These are phyloP conservation scores for Epithele typhae DNA, from an alignment of 768 basidiomycete genomes.

Conservation along the genomic window DNA sequence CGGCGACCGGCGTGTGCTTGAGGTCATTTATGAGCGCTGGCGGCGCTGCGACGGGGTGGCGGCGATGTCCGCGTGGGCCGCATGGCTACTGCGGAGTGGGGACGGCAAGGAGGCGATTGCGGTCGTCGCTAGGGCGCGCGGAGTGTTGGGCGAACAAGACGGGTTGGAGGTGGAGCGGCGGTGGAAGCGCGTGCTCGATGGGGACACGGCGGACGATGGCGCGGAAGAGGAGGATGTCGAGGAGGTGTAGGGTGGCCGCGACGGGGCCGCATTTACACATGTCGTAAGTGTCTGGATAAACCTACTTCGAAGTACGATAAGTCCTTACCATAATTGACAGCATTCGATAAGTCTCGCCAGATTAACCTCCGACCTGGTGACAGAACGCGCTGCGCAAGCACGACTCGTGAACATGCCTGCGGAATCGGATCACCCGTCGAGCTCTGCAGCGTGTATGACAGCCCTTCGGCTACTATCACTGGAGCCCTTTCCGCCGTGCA, in stretches of 20 bases:
- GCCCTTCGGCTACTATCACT: no score
- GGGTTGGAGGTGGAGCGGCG: slow-evolving; percentile 31
- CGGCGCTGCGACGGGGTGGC: slow-evolving; percentile 31
- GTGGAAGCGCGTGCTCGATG: slow-evolving; percentile 28
- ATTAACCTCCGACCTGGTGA: no score
- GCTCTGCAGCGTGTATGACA: no score
- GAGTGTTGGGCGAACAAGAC: slow-evolving; percentile 23
- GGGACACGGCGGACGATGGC: neutral
- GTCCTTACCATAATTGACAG: no score
- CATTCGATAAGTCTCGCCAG: no score
- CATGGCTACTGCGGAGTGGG: slow-evolving; percentile 41
- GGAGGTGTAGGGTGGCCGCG: neutral
- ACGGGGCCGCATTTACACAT: neutral
- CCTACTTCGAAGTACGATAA: no score
- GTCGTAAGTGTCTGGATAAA: no score
- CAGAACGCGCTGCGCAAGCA: no score
- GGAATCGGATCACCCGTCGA: no score
- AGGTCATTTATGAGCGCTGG: slow-evolving; percentile 42
- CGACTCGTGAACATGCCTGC: no score
- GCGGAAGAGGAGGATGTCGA: slow-evolving; percentile 3
- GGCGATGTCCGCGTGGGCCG: slow-evolving; percentile 41
- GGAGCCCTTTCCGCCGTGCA: no score
- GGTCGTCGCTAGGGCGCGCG: slow-evolving; percentile 31
- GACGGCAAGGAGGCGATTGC: slow-evolving; percentile 37
- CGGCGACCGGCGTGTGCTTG: slow-evolving; percentile 24